Conservation (phyloP, 495 filamentous ascomycete species). For the Aspergillus nidulans region DNA sequence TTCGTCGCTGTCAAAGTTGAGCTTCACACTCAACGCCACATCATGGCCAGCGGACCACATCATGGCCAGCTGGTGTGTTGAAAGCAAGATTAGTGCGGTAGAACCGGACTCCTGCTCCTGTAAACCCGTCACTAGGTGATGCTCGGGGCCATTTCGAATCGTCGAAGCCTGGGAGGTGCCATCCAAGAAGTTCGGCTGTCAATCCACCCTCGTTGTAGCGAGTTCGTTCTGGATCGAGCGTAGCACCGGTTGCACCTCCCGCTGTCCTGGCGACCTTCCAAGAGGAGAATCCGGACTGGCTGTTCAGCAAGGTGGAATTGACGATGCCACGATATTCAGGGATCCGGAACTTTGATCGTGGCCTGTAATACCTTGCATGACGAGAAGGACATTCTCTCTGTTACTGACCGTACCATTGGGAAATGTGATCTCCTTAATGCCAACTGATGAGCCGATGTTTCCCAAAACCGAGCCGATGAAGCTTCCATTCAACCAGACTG, state of each 20-base stretch:
- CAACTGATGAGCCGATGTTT: slow-evolving; percentile 18
- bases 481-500: slow-evolving; percentile 50
- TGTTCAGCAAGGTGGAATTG: slow-evolving; percentile 40
- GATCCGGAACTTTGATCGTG: slow-evolving; percentile 59
- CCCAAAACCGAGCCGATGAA: slow-evolving; percentile 55
- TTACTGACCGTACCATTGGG: slow-evolving; percentile 14
- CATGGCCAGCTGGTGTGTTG: slow-evolving; percentile 35
- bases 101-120: slow-evolving; percentile 49
- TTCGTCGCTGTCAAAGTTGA: not conserved
- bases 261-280: slow-evolving; percentile 78
- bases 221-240: slow-evolving; percentile 58
- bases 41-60: slow-evolving; percentile 17
- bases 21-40: not conserved
- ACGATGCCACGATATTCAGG: slow-evolving; percentile 66
- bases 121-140: slow-evolving; percentile 46
- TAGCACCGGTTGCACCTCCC: slow-evolving; percentile 56
- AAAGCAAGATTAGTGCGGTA: slow-evolving; percentile 56
- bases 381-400: slow-evolving; percentile 54
- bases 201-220: slow-evolving; percentile 72
- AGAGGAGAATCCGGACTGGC: slow-evolving; percentile 37
- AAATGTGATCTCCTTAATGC: slow-evolving; percentile 38
- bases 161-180: slow-evolving; percentile 55
- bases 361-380: slow-evolving; percentile 67
- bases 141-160: slow-evolving; percentile 35
- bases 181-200: slow-evolving; percentile 62